Evolutionary conservation across 768 basidiomycete genomes (phyloP).

Genomic region (Serpula lacrymans): DNA sequence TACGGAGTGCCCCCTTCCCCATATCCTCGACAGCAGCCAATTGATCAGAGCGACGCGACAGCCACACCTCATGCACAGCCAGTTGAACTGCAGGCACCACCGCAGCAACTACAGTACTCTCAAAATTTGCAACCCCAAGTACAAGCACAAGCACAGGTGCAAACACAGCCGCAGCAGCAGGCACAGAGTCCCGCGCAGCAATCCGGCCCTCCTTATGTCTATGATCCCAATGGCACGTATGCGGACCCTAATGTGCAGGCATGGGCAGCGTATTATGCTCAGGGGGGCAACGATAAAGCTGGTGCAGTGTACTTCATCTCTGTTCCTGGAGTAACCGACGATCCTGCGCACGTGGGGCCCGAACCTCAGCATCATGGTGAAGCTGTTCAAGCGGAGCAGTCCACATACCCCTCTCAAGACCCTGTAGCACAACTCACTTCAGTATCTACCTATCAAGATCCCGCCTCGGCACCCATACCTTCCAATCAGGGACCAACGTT

Average conservation of each 20-base stretch:
- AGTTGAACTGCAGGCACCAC: constrained; percentile 32
- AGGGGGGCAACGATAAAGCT: constrained; percentile 69
- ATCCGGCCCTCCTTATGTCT: constrained; percentile 47
- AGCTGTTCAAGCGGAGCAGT: not conserved
- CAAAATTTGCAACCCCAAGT: constrained; percentile 1
- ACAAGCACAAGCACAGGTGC: constrained; percentile 18
- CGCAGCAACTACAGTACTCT: constrained; percentile 35
- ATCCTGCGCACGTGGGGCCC: constrained; percentile 16
- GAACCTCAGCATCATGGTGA: not conserved
- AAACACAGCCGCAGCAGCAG: constrained; percentile 23
- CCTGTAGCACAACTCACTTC: no score
- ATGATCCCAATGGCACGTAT: constrained; percentile 65
- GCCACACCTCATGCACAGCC: constrained; percentile 31
- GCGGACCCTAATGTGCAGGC: constrained; percentile 79
- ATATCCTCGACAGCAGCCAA: constrained; percentile 8
- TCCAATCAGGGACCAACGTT: no score
- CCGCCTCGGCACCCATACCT: no score
- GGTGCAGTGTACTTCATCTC: constrained; percentile 80
- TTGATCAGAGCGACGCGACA: constrained; percentile 10
- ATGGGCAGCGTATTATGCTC: constrained; percentile 83
- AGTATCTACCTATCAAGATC: no score
- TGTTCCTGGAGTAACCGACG: constrained; percentile 69
- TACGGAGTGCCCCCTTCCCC: not conserved
- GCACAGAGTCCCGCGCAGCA: constrained; percentile 22
- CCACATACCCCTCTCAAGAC: no score